Base-by-base conservation (phyloP, 306 rosid species). In the Cucumis hystrix region DNA sequence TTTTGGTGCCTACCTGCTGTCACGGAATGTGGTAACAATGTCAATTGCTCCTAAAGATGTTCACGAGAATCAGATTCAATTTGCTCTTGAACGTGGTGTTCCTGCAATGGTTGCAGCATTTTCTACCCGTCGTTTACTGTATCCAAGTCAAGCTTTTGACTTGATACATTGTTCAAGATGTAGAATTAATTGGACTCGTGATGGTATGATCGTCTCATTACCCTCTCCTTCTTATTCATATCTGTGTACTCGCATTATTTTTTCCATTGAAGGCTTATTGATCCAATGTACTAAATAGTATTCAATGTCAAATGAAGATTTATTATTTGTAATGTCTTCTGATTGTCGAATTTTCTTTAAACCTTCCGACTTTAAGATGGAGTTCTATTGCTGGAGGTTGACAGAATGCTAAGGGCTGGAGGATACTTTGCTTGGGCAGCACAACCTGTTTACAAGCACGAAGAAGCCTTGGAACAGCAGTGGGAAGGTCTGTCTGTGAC, bases 401-500 rank as follows among this genome's bases (percentile, higher is more conserved):
- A 95, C 87, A 89, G 99, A 91, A 83, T 95, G 92, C 91, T 95
- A 75, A 86, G 99, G 78, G 89, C 86, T 56, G 99, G 99, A 83
- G 99, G 99, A 68, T 95, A 90, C 89, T 95, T 95, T 87, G 96
- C 87, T 64, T 95, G 99, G 99, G 99, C 98, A 55, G 98, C 98
- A 16, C 98, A 95, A 84, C 98, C 98, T 63, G 98, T 92, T 80
- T 95, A 95, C 80, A 95, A 95, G 87, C 99, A 95, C 58, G 96
- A 90, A 83, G 96, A 90, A 82, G 82, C 64, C 82, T 87, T 95
- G 78, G 97, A 92, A 89, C 90, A 88, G 78, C 99, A 92, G 86
- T 95, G 99, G 99, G 79, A 92, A 89, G 97, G 99, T 95, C 85
- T 80, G 23, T 56, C 20, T 54, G 0, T 61, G 56, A 8, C 63